Percentiles rank a stretch among this genome's conserved stretches.
phyloP scores from a whole-genome alignment of 305 asterid genomes.

The Striga hermonthica region DNA sequence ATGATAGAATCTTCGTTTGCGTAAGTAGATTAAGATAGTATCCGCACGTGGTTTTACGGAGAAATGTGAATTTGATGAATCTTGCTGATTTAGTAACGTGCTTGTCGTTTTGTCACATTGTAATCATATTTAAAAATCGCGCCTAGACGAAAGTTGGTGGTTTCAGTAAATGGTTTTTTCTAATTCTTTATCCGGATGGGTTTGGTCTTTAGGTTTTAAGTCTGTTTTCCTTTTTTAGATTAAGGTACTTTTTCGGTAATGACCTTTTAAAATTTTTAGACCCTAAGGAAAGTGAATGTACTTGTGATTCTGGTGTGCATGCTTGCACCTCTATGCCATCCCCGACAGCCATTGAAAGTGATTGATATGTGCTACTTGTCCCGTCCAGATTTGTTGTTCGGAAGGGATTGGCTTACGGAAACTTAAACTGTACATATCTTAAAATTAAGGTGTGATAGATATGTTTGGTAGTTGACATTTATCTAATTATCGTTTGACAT shows the following conservation, averaged over 20 bases:
- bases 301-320: constrained; percentile 2
- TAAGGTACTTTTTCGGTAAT: not conserved
- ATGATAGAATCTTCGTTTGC: constrained; percentile 9
- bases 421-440: not conserved
- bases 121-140: not conserved
- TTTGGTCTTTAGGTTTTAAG: not conserved
- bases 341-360: not conserved
- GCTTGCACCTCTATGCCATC: not conserved
- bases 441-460: not conserved
- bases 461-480: not conserved
- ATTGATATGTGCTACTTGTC: not conserved
- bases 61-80: constrained; percentile 26
- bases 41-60: constrained; percentile 21
- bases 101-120: constrained; percentile 13
- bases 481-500: not conserved
- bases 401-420: not conserved
- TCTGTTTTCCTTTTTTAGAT: not conserved
- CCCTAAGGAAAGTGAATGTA: not conserved
- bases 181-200: not conserved
- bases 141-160: not conserved
- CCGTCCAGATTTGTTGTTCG: not conserved
- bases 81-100: constrained; percentile 15
- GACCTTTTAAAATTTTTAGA: not conserved
- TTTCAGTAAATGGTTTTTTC: not conserved
- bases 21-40: constrained; percentile 17